Base-by-base conservation (phyloP, 768 basidiomycete genomes). In the Tulasnella sp. region DNA sequence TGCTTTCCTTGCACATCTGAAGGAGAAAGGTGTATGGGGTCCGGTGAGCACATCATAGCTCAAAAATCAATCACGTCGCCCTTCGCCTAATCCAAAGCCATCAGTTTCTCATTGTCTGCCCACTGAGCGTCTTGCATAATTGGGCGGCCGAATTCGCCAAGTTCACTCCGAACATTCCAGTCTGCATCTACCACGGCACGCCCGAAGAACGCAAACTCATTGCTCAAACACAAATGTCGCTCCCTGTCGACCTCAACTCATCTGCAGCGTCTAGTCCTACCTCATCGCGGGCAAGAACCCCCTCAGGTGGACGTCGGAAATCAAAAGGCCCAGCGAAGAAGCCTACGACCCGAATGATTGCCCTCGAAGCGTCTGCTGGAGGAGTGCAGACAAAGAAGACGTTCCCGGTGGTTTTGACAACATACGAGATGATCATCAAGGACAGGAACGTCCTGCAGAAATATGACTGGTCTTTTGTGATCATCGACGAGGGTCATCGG, bases 401-500 rank as follows among this genome's bases (percentile, higher is more conserved):
- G 4, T 67, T 67, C 62, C 70, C 67, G 29, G 62, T 70, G 24
- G 66, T 73, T 19, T 68, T 94, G 17, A 96, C 93, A 3, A 96
- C 91, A 1, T 94, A 92, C 69, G 88, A 98, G 68, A 87, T 97
- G 69, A 81, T 92, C 64, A 93, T 92, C 67, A 85, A 80, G 61
- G 87, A 96, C 69, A 80, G 83, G 29, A 70, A 74, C 38, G 78
- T 83, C 65, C 76, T 86, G 53, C 70, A 74, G 48, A 77, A 77
- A 60, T 87, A 87, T 68, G 72, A 79, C 44, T 90, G 86, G 85
- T 83, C 87, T 24, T 96, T 93, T 68, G 90, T 98, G 68, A 89
- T 98, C 60, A 94, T 99, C 2, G 91, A 93, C 68, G 91, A 94
- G 71, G 91, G 94, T 0, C 96, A 99, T 71, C 76, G 94, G 22